A percentile compares a stretch with the other conserved stretches of the same genome.
phyloP scores from a whole-genome alignment of 2,329 filamentous ascomycete genomes.

The Talaromyces sp. region DNA sequence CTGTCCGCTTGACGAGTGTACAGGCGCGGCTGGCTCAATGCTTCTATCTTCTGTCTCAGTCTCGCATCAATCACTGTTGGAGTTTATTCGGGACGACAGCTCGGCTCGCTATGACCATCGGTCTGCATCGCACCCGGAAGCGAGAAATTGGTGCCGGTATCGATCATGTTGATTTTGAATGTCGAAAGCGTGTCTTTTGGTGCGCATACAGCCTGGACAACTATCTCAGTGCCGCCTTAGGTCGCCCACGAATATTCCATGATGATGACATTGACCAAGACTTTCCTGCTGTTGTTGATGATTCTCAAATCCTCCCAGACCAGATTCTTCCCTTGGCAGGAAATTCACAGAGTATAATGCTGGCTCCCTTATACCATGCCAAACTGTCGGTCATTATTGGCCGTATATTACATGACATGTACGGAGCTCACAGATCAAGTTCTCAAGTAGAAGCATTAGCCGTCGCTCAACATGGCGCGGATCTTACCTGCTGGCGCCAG shows the following conservation, averaged over 20 bases:
- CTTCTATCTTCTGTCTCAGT: conserved; percentile 29
- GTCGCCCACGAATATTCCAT: conserved; percentile 53
- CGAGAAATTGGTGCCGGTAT: conserved; percentile 9
- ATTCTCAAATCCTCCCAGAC: conserved; percentile 15
- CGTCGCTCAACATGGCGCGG: conserved; percentile 38
- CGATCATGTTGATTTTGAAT: conserved; percentile 28
- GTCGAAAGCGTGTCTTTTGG: conserved; percentile 54
- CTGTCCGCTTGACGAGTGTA: conserved; percentile 30
- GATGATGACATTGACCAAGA: conserved; percentile 57
- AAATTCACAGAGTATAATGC: conserved; percentile 37
- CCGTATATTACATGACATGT: conserved; percentile 42
- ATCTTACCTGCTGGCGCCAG: conserved; percentile 44
- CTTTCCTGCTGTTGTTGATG: conserved; percentile 16
- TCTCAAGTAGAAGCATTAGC: conserved; percentile 23
- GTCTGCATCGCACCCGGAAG: conserved; percentile 21
- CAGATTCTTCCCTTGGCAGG: conserved; percentile 20
- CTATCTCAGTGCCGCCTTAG: conserved; percentile 55
- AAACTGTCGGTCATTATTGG: conserved; percentile 43
- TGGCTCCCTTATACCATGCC: conserved; percentile 43
- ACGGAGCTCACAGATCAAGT: conserved; percentile 20
- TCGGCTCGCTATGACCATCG: conserved; percentile 29
- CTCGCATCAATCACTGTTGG: conserved; percentile 33
- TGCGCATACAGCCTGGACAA: conserved; percentile 54
- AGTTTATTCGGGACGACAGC: conserved; percentile 30
- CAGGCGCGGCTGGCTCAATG: conserved; percentile 39